Evolutionary conservation across 2,329 filamentous ascomycete genomes (phyloP), one percentile per base, ranked within the genome.

Genomic region (Alternaria brassicae): DNA sequence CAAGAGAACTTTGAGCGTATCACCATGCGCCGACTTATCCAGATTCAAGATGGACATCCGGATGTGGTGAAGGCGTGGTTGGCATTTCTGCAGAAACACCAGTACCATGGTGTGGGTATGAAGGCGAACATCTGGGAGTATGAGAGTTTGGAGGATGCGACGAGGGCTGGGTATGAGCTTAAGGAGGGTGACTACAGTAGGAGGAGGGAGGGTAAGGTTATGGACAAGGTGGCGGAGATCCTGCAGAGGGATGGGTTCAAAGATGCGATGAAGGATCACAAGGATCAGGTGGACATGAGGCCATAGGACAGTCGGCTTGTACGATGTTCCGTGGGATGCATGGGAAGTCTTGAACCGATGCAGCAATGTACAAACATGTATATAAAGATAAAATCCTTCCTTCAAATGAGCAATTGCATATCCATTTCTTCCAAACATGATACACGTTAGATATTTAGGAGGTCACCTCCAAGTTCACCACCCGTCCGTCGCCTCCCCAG

Each of bases 1-100:
- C 93, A 99, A 80, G 95, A 99, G 81, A 99, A 99, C 79, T 99
- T 96, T 74, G 94, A 98, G 82, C 86, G 95, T 54, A 89, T 95
- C 61, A 99, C 95, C 1, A 80, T 93, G 71, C 87, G 93, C 54
- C 84, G 95, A 13, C 78, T 97, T 71, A 93, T 99, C 52, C 93
- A 97, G 79, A 95, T 99, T 73, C 90, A 92, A 66, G 95, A 98
- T 73, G 95, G 93, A 0, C 85, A 97, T 72, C 89, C 93, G 0
- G 92, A 97, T 76, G 89, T 88, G 1, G 93, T 99, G 34, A 90
- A 96, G 78, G 79, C 93, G 27, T 99, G 95, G 95, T 82, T 99
- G 58, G 93, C 92, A 0, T 98, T 96, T 75, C 78, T 99, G 74
- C 87, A 91, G 73, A 96, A 96, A 80, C 90, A 97, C 75, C 91